Percentiles rank a stretch among this genome's conserved stretches.
phyloP scores from a whole-genome alignment of 371 early-diverging fungal genomes.

The Coemansia sp. region DNA sequence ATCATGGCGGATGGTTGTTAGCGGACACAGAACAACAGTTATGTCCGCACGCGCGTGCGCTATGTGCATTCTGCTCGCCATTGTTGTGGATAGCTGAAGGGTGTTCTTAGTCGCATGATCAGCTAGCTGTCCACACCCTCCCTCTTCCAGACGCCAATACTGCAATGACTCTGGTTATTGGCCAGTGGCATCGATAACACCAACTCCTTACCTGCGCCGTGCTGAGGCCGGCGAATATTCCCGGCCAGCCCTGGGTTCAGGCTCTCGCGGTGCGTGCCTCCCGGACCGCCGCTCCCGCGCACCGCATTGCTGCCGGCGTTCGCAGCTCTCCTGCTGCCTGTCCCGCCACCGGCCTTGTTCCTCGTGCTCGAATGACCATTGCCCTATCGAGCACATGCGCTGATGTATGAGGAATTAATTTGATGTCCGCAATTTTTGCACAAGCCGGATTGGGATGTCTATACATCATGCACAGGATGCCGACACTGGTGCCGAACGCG shows the following conservation, averaged over 20 bases:
- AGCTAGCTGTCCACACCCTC: not conserved
- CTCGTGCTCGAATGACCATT: conserved; percentile 34
- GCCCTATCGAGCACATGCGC: conserved; percentile 19
- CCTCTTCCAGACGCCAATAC: not conserved
- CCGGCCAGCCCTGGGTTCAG: conserved; percentile 10
- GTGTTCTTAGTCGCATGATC: conserved; percentile 2
- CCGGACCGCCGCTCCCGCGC: conserved; percentile 9
- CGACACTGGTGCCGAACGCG: not conserved
- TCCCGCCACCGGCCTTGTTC: conserved; percentile 16
- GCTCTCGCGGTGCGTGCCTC: conserved; percentile 21
- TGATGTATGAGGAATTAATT: conserved; percentile 1
- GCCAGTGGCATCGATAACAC: not conserved
- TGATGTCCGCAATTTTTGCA: not conserved
- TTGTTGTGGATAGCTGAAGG: not conserved
- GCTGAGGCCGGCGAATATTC: conserved; percentile 24
- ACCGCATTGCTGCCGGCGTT: conserved; percentile 5
- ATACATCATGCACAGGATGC: no score
- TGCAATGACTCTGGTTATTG: not conserved
- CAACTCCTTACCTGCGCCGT: conserved; percentile 17
- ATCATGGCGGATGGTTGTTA: not conserved
- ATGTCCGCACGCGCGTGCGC: not conserved
- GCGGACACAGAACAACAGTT: not conserved
- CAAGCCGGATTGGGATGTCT: no score
- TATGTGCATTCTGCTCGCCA: not conserved
- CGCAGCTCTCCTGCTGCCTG: conserved; percentile 13